phyloP scores from a whole-genome alignment of 208 protist genomes.

The Acanthamoeba quina region DNA sequence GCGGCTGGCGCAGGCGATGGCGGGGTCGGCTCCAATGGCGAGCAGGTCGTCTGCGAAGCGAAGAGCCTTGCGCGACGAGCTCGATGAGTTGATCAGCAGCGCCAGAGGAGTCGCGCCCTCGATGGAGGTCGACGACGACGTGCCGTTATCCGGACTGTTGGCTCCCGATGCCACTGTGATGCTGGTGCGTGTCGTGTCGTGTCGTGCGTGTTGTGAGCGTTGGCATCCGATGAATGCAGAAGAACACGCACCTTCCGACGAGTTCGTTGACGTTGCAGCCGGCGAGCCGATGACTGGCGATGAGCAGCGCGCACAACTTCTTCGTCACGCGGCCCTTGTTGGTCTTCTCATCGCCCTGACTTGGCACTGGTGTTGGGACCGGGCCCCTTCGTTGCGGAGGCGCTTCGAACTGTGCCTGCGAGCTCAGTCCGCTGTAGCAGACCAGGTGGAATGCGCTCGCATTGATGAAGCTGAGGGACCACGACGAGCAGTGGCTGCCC shows the following conservation, averaged over 20 bases:
- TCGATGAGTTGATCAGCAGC: neutral
- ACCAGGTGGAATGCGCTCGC: neutral
- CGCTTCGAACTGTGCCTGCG: neutral
- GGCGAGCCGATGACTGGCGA: neutral
- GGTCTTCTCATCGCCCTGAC: neutral
- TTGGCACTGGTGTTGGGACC: neutral
- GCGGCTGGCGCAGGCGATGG: neutral
- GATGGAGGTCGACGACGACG: neutral
- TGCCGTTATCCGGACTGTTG: neutral
- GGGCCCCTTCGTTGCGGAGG: neutral
- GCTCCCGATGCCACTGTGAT: neutral
- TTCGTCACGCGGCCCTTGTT: neutral
- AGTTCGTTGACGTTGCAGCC: neutral
- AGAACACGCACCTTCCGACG: neutral
- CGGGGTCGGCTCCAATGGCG: neutral
- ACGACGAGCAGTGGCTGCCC: neutral
- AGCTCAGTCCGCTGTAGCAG: neutral
- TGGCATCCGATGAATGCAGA: neutral
- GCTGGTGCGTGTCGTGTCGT: neutral
- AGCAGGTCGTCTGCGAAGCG: neutral
- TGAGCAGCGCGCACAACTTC: neutral
- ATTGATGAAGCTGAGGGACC: neutral
- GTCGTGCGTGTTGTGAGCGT: too few species aligned
- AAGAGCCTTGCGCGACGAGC: neutral
- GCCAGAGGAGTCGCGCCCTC: neutral